phyloP scores from a whole-genome alignment of 192 early-diverging fungal species.

The Umbelopsis ramanniana region DNA sequence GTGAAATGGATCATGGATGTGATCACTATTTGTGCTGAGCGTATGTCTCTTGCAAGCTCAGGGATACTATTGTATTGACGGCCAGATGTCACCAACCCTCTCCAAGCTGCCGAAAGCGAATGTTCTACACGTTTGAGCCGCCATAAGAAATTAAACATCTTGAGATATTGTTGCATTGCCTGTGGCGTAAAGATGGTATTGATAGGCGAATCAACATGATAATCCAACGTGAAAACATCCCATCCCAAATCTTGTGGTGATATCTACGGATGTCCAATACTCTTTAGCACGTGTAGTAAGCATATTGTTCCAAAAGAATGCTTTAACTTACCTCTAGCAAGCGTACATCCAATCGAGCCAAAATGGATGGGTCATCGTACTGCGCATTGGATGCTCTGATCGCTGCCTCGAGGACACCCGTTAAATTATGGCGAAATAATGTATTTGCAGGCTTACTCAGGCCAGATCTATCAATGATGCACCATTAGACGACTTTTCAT shows the following conservation, averaged over 20 bases:
- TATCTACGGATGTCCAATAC: constrained; percentile 36
- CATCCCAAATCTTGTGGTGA: constrained; percentile 77
- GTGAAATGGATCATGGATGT: constrained; percentile 95
- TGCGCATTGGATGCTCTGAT: constrained; percentile 90
- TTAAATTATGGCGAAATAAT: constrained; percentile 89
- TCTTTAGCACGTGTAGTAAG: background rate
- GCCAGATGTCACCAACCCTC: constrained; percentile 71
- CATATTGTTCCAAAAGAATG: constrained; percentile 12
- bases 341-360: constrained; percentile 79
- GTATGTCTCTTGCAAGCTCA: constrained; percentile 65
- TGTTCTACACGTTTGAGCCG: constrained; percentile 87
- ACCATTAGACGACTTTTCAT: background rate
- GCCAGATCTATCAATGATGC: constrained; percentile 40
- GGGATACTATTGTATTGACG: constrained; percentile 52
- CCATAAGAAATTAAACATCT: constrained; percentile 90
- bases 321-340: constrained; percentile 62
- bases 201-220: constrained; percentile 81
- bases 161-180: constrained; percentile 80
- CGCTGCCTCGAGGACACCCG: constrained; percentile 81
- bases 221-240: constrained; percentile 93
- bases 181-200: constrained; percentile 78
- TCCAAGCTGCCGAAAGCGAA: constrained; percentile 76
- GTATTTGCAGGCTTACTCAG: constrained; percentile 71
- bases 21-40: constrained; percentile 68
- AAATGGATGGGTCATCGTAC: constrained; percentile 76